phyloP scores from a whole-genome alignment of 2,329 filamentous ascomycete species.

The Hypoxylon sp. region DNA sequence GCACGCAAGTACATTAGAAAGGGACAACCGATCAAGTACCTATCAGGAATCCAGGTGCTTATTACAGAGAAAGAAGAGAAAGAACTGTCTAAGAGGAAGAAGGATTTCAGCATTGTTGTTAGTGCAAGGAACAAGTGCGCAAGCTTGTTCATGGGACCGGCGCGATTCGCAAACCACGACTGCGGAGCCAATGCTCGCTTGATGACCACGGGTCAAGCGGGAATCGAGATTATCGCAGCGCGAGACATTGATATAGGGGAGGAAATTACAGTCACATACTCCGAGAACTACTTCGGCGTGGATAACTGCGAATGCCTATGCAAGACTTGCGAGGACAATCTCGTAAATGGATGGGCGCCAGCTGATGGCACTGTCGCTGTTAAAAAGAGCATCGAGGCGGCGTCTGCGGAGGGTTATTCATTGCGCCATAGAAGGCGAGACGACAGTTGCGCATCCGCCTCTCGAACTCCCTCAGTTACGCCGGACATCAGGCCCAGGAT shows the following conservation, averaged over 20 bases:
- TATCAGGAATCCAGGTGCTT: slow-evolving; percentile 90
- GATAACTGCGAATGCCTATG: slow-evolving; percentile 97
- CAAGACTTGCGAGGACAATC: slow-evolving; percentile 82
- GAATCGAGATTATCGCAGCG: slow-evolving; percentile 90
- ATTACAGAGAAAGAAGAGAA: slow-evolving; percentile 94
- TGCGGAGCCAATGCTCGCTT: slow-evolving; percentile 93
- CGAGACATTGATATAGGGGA: slow-evolving; percentile 88
- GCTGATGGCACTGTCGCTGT: slow-evolving; percentile 63
- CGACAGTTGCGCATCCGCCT: slow-evolving; percentile 65
- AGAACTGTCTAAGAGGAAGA: slow-evolving; percentile 82
- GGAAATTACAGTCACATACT: slow-evolving; percentile 97
- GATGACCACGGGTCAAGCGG: slow-evolving; percentile 84
- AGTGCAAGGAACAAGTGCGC: slow-evolving; percentile 92
- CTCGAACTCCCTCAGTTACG: slow-evolving; percentile 70
- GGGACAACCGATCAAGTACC: slow-evolving; percentile 90
- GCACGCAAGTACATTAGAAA: slow-evolving; percentile 84
- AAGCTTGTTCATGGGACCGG: slow-evolving; percentile 93
- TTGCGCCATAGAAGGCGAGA: slow-evolving; percentile 69
- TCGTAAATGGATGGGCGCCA: slow-evolving; percentile 86
- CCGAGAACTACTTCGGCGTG: slow-evolving; percentile 94
- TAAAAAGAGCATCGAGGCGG: slow-evolving; percentile 69
- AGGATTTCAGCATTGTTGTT: slow-evolving; percentile 97
- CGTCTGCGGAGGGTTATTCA: slow-evolving; percentile 65
- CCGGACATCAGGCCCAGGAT: slow-evolving; percentile 69
- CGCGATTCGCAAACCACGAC: slow-evolving; percentile 97